Evolutionary conservation across 2,329 filamentous ascomycete species (phyloP), one percentile per base, ranked within the genome.

Genomic region (Talaromyces albobiverticillius): DNA sequence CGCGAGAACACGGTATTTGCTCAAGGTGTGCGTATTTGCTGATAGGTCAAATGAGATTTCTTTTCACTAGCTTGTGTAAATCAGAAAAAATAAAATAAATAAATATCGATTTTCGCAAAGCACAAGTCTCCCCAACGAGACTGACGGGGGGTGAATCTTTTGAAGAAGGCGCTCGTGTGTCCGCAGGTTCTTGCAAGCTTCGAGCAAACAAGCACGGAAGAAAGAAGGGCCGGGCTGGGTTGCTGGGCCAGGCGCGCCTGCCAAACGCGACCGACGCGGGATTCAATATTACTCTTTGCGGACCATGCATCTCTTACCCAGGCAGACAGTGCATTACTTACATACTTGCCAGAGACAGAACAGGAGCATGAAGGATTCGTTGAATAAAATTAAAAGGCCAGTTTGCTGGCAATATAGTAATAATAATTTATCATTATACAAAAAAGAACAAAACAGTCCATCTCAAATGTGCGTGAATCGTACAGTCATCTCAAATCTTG

Each of bases 271-370:
- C 20, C 13, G 18, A 51, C 48, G 48, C 48, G 47, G 47, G 29
- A 25, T 26, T 43, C 48, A 43, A 51, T 51, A 34, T 51, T 43
- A 43, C 48, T 25, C 26, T 34, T 42, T 42, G 42, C 8, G 48
- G 48, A 42, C n/a, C n/a, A n/a, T n/a, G n/a, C n/a, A 50, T 9
- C 5, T 16, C 9, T 5, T 14, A 6, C 36, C 18, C 18, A 8
- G n/a, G 18, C 16, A n/a, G 10, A 36, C 32, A 16, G 13, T 11
- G 13, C 8, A 31, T 6, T 11, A 11, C 9, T n/a, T n/a, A n/a
- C n/a, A n/a, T n/a, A n/a, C n/a, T n/a, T n/a, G n/a, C n/a, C n/a
- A n/a, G n/a, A n/a, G n/a, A n/a, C n/a, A n/a, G n/a, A n/a, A n/a
- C n/a, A n/a, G n/a, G n/a, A n/a, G n/a, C n/a, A n/a, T n/a, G n/a